Base-by-base conservation (phyloP, 2,329 filamentous ascomycete genomes). In the Calonectria ilicicola region DNA sequence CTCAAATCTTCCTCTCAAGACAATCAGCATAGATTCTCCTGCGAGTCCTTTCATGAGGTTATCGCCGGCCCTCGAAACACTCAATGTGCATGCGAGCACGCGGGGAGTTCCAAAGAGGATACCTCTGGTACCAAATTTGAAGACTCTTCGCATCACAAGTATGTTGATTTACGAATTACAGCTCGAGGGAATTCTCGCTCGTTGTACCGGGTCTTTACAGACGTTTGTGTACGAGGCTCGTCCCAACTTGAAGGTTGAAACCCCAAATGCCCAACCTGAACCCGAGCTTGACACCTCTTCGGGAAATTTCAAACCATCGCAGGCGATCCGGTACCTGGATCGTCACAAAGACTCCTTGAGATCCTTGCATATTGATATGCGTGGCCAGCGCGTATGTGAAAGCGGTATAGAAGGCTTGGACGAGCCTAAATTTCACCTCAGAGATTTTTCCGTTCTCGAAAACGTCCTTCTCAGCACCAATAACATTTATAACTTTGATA, bases 301-400 rank as follows among this genome's bases (percentile, higher is more conserved):
- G 6, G 65, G 23, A 38, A 67, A 46, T 26, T 62, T 74, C 23
- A 67, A 66, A 35, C 66, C 71, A 60, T 56, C 40, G 21, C 46
- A 74, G 21, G 65, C 44, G 9, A 23, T 74, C 3, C 17, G 26
- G 35, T 44, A 32, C 15, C 75, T 77, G 19, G 35, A 64, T 29
- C 62, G 23, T 19, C 46, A 76, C 5, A 38, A 12, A 10, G 19
- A 2, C 42, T 74, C 32, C 21, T 60, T 77, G 19, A 51, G 63
- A 35, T 70, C 60, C n/a, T 44, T 77, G 27, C 49, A 70, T 42
- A 65, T 76, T 12, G 74, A 76, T 44, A 27, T 72, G 12, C 72
- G 67, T 19, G 47, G 64, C n/a, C 38, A 44, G 23, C 32, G 35
- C 5, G 15, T 53, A 29, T 35, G 21, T 12, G 17, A 10, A 56